Conservation (phyloP, 768 basidiomycete genomes). For the Daedalea quercina region DNA sequence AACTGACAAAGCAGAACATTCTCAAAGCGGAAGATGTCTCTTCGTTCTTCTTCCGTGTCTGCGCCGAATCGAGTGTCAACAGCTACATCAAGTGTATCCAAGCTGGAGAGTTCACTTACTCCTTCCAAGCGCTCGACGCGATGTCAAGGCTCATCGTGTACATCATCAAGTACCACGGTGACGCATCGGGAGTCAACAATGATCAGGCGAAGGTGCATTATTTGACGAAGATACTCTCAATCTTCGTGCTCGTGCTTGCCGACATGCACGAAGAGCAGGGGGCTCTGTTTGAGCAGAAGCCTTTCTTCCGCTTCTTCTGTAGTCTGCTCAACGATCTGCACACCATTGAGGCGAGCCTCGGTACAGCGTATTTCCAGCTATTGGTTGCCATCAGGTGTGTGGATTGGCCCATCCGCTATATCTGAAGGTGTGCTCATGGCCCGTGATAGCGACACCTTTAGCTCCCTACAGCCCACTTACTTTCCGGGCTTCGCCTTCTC, state of each 20-base stretch:
- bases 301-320: constrained; percentile 98
- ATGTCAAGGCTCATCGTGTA: constrained; percentile 93
- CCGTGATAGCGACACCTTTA: constrained; percentile 76
- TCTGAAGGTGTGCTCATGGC: background rate
- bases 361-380: constrained; percentile 84
- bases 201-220: constrained; percentile 96
- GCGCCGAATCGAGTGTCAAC: constrained; percentile 89
- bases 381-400: constrained; percentile 81
- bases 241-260: constrained; percentile 92
- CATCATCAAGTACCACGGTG: constrained; percentile 99
- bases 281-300: constrained; percentile 87
- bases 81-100: constrained; percentile 75
- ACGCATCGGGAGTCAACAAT: constrained; percentile 86
- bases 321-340: constrained; percentile 91
- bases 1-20: constrained; percentile 94
- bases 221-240: constrained; percentile 93
- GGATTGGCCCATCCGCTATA: background rate
- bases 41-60: constrained; percentile 97
- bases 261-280: constrained; percentile 95
- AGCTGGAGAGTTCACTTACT: constrained; percentile 63
- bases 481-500: constrained; percentile 99
- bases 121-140: constrained; percentile 93
- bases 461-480: constrained; percentile 91
- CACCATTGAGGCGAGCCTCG: constrained; percentile 76
- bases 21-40: constrained; percentile 94